Conservation (phyloP, 768 basidiomycete genomes). For the Sutorius australiensis region DNA sequence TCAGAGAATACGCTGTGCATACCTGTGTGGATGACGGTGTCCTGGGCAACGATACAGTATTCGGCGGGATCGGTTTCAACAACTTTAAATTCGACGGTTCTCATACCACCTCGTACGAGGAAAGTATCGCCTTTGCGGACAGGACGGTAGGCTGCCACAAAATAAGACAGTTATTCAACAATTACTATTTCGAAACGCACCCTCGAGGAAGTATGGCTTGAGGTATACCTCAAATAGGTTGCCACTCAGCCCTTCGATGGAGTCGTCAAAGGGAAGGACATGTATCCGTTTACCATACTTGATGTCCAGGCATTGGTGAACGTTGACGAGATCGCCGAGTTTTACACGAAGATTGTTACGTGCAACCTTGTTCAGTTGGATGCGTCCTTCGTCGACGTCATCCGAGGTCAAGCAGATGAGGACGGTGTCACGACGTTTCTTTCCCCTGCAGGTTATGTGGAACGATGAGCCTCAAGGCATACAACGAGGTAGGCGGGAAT, state of each 20-base stretch:
- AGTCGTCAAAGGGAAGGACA: constrained; percentile 96
- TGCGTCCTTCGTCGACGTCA: constrained; percentile 96
- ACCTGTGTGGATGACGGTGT: constrained; percentile 96
- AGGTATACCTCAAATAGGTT: constrained; percentile 99
- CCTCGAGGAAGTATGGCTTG: constrained; percentile 98
- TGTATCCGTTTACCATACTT: constrained; percentile 99
- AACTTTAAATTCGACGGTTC: constrained; percentile 99
- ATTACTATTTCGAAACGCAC: constrained; percentile 33
- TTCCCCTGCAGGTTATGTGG: constrained; percentile 56
- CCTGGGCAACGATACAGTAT: constrained; percentile 98
- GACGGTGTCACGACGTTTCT: constrained; percentile 96
- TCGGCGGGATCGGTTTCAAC: constrained; percentile 98
- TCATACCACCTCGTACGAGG: constrained; percentile 97
- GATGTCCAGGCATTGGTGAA: constrained; percentile 95
- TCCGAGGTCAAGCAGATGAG: constrained; percentile 95
- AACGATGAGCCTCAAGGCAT: not conserved
- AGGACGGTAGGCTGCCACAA: constrained; percentile 74
- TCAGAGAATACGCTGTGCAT: not conserved
- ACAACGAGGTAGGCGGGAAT: not conserved
- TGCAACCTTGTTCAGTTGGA: constrained; percentile 99
- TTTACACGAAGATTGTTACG: constrained; percentile 98
- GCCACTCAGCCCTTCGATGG: constrained; percentile 94
- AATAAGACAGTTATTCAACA: not conserved
- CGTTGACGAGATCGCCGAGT: constrained; percentile 92
- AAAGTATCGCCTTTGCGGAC: constrained; percentile 98